A percentile compares a stretch with the other conserved stretches of the same genome.
These are phyloP conservation scores for Prototheca wickerhamii DNA, from an alignment of 163 green algal species.

Conservation along the genomic window DNA sequence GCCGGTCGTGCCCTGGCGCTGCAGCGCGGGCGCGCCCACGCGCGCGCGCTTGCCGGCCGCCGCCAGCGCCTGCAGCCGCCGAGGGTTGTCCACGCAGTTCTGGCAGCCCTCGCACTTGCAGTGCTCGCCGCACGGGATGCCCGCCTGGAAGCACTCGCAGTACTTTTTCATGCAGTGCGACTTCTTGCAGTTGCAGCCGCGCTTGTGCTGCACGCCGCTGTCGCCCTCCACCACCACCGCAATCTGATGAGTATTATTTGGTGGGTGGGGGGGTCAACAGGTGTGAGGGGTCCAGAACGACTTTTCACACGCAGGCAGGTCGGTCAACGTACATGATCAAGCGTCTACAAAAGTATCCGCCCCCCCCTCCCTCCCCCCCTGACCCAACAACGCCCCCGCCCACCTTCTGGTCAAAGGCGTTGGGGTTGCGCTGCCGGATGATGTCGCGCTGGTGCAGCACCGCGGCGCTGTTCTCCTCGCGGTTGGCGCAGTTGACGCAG, in stretches of 20 bases:
- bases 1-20: background rate
- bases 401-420: conserved; percentile 69
- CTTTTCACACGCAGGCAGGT: background rate
- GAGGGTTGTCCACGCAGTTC: conserved; percentile 26
- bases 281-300: background rate
- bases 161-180: conserved; percentile 88
- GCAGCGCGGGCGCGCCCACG: background rate
- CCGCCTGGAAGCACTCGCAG: conserved; percentile 87
- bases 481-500: conserved; percentile 64
- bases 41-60: too few species aligned
- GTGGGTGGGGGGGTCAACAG: background rate
- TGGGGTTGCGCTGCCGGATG: conserved; percentile 54
- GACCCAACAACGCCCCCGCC: background rate
- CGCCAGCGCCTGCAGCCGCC: background rate
- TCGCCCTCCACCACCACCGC: background rate
- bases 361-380: background rate
- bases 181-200: conserved; percentile 87
- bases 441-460: conserved; percentile 34
- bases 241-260: background rate
- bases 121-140: conserved; percentile 51
- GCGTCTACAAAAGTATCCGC: background rate
- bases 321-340: background rate
- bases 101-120: conserved; percentile 63
- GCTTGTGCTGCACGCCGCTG: conserved; percentile 24
- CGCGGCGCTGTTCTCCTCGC: conserved; percentile 29